Evolutionary conservation across 371 early-diverging fungal species (phyloP).

Genomic region (Actinomortierella wolfii): DNA sequence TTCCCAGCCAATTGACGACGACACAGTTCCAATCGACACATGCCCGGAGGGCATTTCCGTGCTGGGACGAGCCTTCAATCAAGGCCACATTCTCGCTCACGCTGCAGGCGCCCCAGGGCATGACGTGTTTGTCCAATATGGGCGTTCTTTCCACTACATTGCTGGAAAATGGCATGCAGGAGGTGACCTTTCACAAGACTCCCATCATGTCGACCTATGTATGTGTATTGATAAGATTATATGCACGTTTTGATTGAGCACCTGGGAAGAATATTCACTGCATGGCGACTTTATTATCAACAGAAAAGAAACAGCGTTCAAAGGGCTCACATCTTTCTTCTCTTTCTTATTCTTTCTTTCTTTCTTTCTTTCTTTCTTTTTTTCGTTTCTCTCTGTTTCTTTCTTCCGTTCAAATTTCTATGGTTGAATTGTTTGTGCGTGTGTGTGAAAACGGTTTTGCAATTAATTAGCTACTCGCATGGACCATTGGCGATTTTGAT

Average conservation of each 20-base stretch:
- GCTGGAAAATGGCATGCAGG: conserved; percentile 43
- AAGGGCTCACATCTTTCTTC: no score
- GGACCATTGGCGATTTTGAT: conserved; percentile 89
- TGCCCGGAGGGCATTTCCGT: conserved; percentile 90
- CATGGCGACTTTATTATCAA: no score
- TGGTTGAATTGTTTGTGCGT: no score
- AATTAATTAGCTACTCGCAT: conserved; percentile 78
- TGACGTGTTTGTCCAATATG: conserved; percentile 90
- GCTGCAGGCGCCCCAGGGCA: conserved; percentile 68
- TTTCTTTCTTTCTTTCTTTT: no score
- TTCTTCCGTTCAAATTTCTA: no score
- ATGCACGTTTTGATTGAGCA: no score
- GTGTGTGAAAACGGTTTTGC: no score
- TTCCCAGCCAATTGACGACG: conserved; percentile 58
- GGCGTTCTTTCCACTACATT: conserved; percentile 53
- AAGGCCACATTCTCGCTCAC: conserved; percentile 92
- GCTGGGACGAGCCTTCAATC: conserved; percentile 89
- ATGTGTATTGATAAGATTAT: conserved; percentile 17
- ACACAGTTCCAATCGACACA: conserved; percentile 95
- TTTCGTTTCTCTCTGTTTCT: no score
- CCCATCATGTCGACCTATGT: conserved; percentile 93
- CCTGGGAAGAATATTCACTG: no score
- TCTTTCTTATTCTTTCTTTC: no score
- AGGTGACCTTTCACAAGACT: conserved; percentile 77
- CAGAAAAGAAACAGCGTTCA: no score